Conservation (phyloP, 345 rosid species). For the Eucalyptus pauciflora region DNA sequence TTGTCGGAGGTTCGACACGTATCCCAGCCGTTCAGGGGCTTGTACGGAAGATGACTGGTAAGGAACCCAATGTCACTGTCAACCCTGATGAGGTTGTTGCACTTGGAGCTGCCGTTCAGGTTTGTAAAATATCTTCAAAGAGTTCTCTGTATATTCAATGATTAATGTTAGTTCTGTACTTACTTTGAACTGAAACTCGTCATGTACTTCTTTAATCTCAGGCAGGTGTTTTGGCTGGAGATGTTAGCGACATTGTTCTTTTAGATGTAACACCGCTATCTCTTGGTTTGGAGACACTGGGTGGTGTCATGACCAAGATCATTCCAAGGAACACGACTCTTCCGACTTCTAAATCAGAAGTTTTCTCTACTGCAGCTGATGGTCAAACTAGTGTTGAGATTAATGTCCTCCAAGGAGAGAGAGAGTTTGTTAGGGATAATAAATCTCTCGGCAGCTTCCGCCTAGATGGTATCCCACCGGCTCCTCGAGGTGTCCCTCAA, state of each 20-base stretch:
- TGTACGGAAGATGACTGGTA: slow-evolving; percentile 79
- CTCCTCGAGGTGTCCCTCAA: slow-evolving; percentile 94
- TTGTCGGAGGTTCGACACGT: slow-evolving; percentile 44
- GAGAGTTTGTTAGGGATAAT: slow-evolving; percentile 94
- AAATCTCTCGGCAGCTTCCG: slow-evolving; percentile 68
- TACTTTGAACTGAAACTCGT: not conserved
- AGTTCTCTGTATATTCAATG: not conserved
- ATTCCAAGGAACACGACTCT: slow-evolving; percentile 91
- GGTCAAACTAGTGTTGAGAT: slow-evolving; percentile 99
- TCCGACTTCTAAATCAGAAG: slow-evolving; percentile 97
- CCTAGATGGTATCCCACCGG: slow-evolving; percentile 51
- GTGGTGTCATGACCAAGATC: slow-evolving; percentile 97
- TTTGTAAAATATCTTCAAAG: slow-evolving; percentile 38
- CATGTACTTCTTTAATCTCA: not conserved
- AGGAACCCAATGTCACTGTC: slow-evolving; percentile 93
- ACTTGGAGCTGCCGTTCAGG: slow-evolving; percentile 99
- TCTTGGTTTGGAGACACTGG: slow-evolving; percentile 87
- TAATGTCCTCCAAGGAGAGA: slow-evolving; percentile 93
- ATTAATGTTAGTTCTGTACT: not conserved
- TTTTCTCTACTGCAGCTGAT: slow-evolving; percentile 97
- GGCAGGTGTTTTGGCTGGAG: slow-evolving; percentile 97
- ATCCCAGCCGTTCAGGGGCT: slow-evolving; percentile 86
- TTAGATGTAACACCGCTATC: slow-evolving; percentile 88
- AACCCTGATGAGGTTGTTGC: slow-evolving; percentile 99
- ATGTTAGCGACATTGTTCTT: slow-evolving; percentile 91